Evolutionary conservation across 2,329 filamentous ascomycete genomes (phyloP), one percentile per base, ranked within the genome.

Genomic region (Penicillium sumatraense): DNA sequence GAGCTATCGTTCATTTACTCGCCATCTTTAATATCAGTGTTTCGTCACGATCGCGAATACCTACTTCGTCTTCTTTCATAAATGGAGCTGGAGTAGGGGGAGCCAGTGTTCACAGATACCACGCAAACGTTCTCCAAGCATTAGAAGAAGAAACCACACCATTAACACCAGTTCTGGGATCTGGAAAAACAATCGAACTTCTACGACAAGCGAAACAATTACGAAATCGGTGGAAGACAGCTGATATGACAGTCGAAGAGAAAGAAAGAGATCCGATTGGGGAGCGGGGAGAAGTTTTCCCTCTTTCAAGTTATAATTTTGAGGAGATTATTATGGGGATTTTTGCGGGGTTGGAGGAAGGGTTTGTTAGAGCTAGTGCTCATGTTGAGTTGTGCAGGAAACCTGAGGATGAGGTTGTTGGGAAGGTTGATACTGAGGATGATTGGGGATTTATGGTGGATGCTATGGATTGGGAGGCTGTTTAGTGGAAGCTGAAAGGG

Each of bases 161-260:
- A 0, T 74, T 91, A 0, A 76, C 85, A 45, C 65, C 58, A 0
- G 78, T 81, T 0, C 72, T 91, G 2, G 87, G 87, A 0, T 62
- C 56, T 0, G 82, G 82, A 0, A 78, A 82, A 2, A 84, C 86
- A 5, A 77, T 81, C 10, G 74, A 76, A n/a, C 83, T 87, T 50
- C 77, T 91, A 3, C 79, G 80, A 49, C 77, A 83, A 51, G 88
- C 88, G 1, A 91, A 91, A 68, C 86, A 89, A 60, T 79, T 89
- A 53, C 78, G 88, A 1, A 91, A 91, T 61, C 78, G 84, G 9
- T 91, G 88, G 88, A 91, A 91, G 73, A 83, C 86, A 51, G 86
- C 83, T 0, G 84, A 86, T 33, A 79, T 83, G 40, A 71, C 71
- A 5, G 51, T 53, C 14, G 64, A 68, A 20, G 68, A 71, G 58